Conservation (phyloP, 768 basidiomycete genomes). For the Clathrus columnatus region DNA sequence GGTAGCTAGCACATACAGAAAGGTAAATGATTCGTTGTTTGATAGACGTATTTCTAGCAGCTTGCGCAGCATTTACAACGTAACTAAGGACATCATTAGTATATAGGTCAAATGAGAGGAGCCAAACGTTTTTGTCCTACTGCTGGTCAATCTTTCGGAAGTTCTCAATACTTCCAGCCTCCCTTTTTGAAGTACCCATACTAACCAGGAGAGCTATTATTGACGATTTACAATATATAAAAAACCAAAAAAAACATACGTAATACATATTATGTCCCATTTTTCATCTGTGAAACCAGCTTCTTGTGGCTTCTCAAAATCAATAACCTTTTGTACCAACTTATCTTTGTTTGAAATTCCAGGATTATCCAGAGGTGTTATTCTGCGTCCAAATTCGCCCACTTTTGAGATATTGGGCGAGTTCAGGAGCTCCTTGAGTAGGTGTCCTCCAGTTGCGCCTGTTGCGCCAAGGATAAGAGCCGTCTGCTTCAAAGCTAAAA, state of each 20-base stretch:
- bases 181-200: conserved; percentile 54
- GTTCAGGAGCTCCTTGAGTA: conserved; percentile 54
- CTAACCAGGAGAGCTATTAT: conserved; percentile 24
- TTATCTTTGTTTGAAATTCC: conserved; percentile 35
- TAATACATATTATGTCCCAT: conserved; percentile 72
- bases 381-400: conserved; percentile 58
- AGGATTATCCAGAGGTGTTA: conserved; percentile 31
- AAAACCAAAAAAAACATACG: conserved; percentile 37
- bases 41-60: conserved; percentile 42
- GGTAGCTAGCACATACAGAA: conserved; percentile 38
- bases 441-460: conserved; percentile 53
- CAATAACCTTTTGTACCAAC: conserved; percentile 56
- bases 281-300: conserved; percentile 42
- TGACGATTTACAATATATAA: no score
- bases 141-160: conserved; percentile 76
- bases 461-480: conserved; percentile 74
- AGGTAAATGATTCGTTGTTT: conserved; percentile 61
- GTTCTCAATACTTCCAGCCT: conserved; percentile 52
- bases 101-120: neutral
- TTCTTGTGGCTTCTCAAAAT: conserved; percentile 57
- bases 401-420: conserved; percentile 31
- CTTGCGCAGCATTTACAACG: conserved; percentile 61
- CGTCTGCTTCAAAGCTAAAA: no score
- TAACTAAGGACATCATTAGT: conserved; percentile 46
- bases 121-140: conserved; percentile 33